A percentile compares a stretch with the other conserved stretches of the same genome.
Conservation (phyloP, 257 asterid genomes). For the Cynanchum wilfordii region DNA sequence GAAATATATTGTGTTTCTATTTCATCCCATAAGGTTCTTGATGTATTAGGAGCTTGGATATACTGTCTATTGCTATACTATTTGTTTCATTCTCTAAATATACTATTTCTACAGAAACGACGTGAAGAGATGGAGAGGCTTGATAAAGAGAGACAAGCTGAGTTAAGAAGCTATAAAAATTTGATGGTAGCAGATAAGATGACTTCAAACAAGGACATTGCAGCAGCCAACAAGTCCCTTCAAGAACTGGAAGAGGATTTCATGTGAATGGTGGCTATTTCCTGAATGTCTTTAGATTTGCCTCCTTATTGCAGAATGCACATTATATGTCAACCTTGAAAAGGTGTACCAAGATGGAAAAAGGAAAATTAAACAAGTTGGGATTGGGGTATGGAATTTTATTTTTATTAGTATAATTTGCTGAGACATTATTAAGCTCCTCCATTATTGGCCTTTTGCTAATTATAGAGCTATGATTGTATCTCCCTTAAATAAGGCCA, state of each 20-base stretch:
- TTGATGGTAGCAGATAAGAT: slow-evolving; percentile 95
- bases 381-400: not conserved
- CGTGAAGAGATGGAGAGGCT: slow-evolving; percentile 80
- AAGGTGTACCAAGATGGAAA: slow-evolving; percentile 10
- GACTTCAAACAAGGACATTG: slow-evolving; percentile 93
- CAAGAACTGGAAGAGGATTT: slow-evolving; percentile 97
- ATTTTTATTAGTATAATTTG: slow-evolving; percentile 13
- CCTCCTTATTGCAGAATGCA: not conserved
- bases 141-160: slow-evolving; percentile 82
- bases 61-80: not conserved
- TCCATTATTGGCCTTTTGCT: not conserved
- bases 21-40: not conserved
- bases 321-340: not conserved
- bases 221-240: slow-evolving; percentile 70
- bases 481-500: not conserved
- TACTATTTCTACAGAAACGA: slow-evolving; percentile 47
- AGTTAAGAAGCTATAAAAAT: slow-evolving; percentile 91
- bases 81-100: not conserved
- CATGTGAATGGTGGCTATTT: slow-evolving; percentile 48
- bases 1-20: not conserved
- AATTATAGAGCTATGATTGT: too few species aligned
- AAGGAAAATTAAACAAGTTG: slow-evolving; percentile 6
- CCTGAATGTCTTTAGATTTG: not conserved
- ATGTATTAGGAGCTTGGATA: too few species aligned
- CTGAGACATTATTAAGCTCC: slow-evolving; percentile 9